phyloP scores from a whole-genome alignment of 2,329 filamentous ascomycete genomes.

The Parascedosporium putredinis region DNA sequence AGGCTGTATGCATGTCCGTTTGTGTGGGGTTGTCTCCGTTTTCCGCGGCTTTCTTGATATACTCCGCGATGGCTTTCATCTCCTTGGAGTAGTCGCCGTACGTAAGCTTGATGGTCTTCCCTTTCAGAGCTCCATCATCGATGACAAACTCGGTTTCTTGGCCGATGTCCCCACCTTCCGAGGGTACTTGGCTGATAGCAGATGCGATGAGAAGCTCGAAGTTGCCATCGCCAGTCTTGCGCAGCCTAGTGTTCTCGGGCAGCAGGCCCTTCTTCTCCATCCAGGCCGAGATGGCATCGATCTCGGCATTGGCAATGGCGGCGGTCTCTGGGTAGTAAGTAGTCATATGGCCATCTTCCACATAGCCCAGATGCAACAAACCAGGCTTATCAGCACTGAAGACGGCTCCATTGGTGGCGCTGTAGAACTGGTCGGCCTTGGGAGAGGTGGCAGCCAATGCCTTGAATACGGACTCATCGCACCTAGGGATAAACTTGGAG shows the following conservation, averaged over 20 bases:
- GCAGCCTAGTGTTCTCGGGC: constrained; percentile 66
- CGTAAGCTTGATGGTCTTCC: constrained; percentile 58
- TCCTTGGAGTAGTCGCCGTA: constrained; percentile 67
- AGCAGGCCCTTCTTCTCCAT: constrained; percentile 62
- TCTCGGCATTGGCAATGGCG: constrained; percentile 64
- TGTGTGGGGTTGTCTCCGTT: constrained; percentile 66
- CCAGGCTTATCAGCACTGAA: constrained; percentile 55
- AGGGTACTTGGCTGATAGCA: constrained; percentile 47
- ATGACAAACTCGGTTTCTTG: constrained; percentile 52
- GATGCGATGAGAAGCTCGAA: constrained; percentile 71
- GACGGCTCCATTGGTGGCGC: constrained; percentile 59
- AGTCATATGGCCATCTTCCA: constrained; percentile 65
- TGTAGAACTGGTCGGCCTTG: constrained; percentile 53
- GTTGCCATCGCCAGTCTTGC: constrained; percentile 51
- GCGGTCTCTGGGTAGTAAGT: constrained; percentile 74
- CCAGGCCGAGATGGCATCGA: constrained; percentile 60
- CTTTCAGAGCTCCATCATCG: constrained; percentile 47
- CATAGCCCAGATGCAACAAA: constrained; percentile 66
- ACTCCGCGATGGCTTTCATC: constrained; percentile 58
- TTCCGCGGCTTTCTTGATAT: constrained; percentile 56
- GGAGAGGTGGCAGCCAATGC: constrained; percentile 51
- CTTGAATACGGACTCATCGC: constrained; percentile 51
- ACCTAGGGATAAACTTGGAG: constrained; percentile 70
- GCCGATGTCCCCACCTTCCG: constrained; percentile 57
- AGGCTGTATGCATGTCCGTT: constrained; percentile 61